Evolutionary conservation across 768 basidiomycete genomes (phyloP), one percentile per base, ranked within the genome.

Genomic region (Xerocomellus intermedius): DNA sequence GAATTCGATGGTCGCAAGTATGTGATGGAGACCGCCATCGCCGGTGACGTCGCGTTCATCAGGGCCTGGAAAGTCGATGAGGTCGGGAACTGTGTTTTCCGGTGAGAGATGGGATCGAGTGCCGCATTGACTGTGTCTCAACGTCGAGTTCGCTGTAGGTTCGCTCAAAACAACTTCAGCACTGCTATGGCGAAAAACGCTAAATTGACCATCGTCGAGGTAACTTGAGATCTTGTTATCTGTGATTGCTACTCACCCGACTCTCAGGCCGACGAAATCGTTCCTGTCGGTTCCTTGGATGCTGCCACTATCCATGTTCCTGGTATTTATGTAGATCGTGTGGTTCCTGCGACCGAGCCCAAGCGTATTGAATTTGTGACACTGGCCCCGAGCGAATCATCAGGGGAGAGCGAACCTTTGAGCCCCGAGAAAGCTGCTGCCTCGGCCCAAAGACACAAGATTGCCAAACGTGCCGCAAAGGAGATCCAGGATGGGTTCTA

Each of bases 51-150:
- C 59, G 93, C 94, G 9, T 86, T 97, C 69, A 76, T 97, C 43
- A 78, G 85, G 42, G 94, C 91, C 4, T 95, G 92, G 92, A 95
- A 94, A 70, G 94, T 84, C 14, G 94, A 97, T 60, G 91, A 92
- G 68, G 81, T 85, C 41, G 94, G 94, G 2, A 97, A 97, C 70
- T 89, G 87, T 62, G 84, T 94, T 39, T 97, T 97, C 79, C 81
- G 92, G 88, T 91, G 63, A 52, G 60, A 42, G 22, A 43, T 10
- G 24, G 22, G n/a, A 19, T 41, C 42, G 19, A 64, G 26, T 33
- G 21, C 19, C 36, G 16, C 5, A 4, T 41, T 17, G 35, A 42
- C 37, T 2, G 32, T 21, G 36, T 38, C 44, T 56, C 21, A 52
- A 24, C 22, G 42, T 48, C 32, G 5, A 5, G 32, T 43, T 17